Conservation (phyloP, 192 early-diverging fungal genomes). For the Pecoramyces ruminantium region DNA sequence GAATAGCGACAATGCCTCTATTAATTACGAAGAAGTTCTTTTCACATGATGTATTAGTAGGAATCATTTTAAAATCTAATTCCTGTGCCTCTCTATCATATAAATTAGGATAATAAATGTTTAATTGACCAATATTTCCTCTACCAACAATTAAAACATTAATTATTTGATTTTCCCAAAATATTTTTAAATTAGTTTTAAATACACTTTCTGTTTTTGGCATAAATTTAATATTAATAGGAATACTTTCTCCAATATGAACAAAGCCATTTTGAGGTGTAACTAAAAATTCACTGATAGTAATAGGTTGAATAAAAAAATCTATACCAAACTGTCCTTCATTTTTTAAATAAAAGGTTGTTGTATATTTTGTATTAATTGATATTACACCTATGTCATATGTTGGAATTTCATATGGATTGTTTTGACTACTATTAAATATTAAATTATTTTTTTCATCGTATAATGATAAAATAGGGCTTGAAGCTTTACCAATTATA, state of each 20-base stretch:
- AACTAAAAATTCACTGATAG: constrained; percentile 29
- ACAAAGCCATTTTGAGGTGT: constrained; percentile 33
- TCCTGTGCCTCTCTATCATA: constrained; percentile 17
- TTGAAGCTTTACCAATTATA: constrained; percentile 17
- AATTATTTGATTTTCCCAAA: constrained; percentile 21
- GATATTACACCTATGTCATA: constrained; percentile 39
- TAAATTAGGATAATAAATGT: constrained; percentile 26
- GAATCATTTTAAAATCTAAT: constrained; percentile 47
- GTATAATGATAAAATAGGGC: constrained; percentile 15
- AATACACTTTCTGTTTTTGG: constrained; percentile 29
- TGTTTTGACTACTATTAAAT: not conserved
- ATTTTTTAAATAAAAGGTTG: constrained; percentile 23
- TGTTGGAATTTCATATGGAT: not conserved
- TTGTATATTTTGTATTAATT: constrained; percentile 17
- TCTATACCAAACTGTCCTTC: constrained; percentile 37
- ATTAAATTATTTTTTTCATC: constrained; percentile 12
- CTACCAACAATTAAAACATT: constrained; percentile 3
- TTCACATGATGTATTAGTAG: constrained; percentile 31
- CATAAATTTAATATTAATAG: constrained; percentile 24
- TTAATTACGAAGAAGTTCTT: constrained; percentile 37
- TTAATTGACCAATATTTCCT: constrained; percentile 27
- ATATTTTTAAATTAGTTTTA: constrained; percentile 18
- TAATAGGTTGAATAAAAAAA: constrained; percentile 34
- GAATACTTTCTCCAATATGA: constrained; percentile 12
- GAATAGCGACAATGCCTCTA: constrained; percentile 32